Conservation (phyloP, 139 green algal genomes). For the Marvania coccoides region DNA sequence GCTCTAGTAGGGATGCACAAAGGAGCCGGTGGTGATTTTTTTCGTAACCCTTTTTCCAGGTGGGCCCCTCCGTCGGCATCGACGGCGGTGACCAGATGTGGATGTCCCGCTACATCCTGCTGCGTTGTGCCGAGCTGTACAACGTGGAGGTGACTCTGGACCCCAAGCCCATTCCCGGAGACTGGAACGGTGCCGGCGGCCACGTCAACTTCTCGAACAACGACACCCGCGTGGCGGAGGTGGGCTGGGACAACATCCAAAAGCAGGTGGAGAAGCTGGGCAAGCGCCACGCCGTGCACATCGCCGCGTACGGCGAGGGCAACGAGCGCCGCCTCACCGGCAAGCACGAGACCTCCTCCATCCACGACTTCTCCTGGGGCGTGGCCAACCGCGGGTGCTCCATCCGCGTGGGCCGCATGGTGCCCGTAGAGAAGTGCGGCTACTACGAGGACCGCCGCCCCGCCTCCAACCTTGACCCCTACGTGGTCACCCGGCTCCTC, state of each 20-base stretch:
- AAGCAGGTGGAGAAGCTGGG: conserved; percentile 84
- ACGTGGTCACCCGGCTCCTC: conserved; percentile 70
- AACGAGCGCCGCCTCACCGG: conserved; percentile 97
- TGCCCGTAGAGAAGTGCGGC: conserved; percentile 86
- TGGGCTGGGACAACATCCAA: conserved; percentile 83
- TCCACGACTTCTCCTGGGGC: conserved; percentile 94
- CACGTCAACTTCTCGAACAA: conserved; percentile 97
- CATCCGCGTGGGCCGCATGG: conserved; percentile 81
- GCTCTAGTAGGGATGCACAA: neutral
- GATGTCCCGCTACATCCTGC: conserved; percentile 92
- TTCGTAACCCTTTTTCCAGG: conserved; percentile 26
- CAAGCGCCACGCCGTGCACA: conserved; percentile 74
- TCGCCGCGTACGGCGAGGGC: conserved; percentile 79
- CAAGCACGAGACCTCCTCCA: conserved; percentile 86
- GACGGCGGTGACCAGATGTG: conserved; percentile 86
- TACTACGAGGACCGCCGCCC: conserved; percentile 97
- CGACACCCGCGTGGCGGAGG: conserved; percentile 53
- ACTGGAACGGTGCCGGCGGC: conserved; percentile 97
- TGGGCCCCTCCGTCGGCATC: conserved; percentile 89
- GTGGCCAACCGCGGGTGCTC: conserved; percentile 94
- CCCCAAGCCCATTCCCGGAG: conserved; percentile 94
- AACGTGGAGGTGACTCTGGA: conserved; percentile 90
- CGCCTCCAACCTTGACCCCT: conserved; percentile 94
- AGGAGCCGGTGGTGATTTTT: neutral
- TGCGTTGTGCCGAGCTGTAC: conserved; percentile 76